phyloP scores from a whole-genome alignment of 805 yeast genomes.

The Ogataea dorogensis region DNA sequence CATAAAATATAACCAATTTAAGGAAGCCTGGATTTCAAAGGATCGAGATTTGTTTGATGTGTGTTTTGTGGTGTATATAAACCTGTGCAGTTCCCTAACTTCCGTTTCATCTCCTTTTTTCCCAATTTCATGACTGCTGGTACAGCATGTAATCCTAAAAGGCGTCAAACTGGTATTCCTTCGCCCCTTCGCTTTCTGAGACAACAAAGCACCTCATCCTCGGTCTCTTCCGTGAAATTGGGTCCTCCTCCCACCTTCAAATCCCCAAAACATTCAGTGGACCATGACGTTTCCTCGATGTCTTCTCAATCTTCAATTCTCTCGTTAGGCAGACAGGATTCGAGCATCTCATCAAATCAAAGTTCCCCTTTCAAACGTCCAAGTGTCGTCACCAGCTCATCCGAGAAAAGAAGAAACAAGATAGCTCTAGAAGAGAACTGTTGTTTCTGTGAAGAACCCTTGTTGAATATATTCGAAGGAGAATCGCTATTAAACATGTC shows the following conservation, averaged over 20 bases:
- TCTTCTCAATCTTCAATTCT: conserved; percentile 15
- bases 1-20: conserved; percentile 6
- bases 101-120: background rate
- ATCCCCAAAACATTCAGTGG: conserved; percentile 7
- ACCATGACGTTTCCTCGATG: conserved; percentile 12
- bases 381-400: conserved; percentile 9
- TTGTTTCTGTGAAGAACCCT: conserved; percentile 44
- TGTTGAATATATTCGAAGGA: conserved; percentile 39
- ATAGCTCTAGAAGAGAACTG: conserved; percentile 29
- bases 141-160: conserved; percentile 5
- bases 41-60: conserved; percentile 12
- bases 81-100: background rate
- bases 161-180: background rate
- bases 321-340: conserved; percentile 11
- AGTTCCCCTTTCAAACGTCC: conserved; percentile 18
- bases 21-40: conserved; percentile 4
- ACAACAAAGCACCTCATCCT: conserved; percentile 8
- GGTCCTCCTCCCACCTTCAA: conserved; percentile 14
- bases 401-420: conserved; percentile 11
- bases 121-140: conserved; percentile 8
- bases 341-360: conserved; percentile 15
- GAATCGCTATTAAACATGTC: conserved; percentile 42
- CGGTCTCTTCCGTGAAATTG: conserved; percentile 10
- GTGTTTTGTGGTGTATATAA: conserved; percentile 12
- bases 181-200: conserved; percentile 4